Evolutionary conservation across 352 stramenopile genomes (phyloP), one percentile per base, ranked within the genome.

Genomic region (Achlya hypogyna): DNA sequence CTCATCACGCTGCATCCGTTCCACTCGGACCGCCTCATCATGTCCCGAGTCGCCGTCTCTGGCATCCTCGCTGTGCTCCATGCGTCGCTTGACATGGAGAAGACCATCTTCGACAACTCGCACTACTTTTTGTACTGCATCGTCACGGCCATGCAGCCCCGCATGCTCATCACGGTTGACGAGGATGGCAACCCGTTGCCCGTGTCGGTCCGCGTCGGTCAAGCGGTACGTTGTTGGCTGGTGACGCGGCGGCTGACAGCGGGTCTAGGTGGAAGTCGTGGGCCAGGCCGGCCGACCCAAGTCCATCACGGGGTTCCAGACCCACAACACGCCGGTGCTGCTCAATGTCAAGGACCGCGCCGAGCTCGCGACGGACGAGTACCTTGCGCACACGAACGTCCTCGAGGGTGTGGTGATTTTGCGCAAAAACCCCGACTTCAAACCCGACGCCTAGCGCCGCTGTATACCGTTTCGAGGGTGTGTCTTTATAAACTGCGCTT

Each of bases 231-330:
- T 85, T 32, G 5, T 32, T 69, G 0, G 63, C 5, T 69, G 38
- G 4, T 38, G 5, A 35, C 47, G 22, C 45, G 2, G 20, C n/a
- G 67, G 42, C 73, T 74, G 22, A 74, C 67, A 23, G 51, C 51
- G 62, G 63, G 20, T 71, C 10, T 53, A 93, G 86, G 83, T 99
- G 40, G 97, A 99, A 71, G 99, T 97, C 58, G 97, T 99, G 35
- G 97, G 97, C 6, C 97, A 99, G 83, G 97, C 97, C 9, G 97
- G 97, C 75, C 96, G 97, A 35, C 97, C 97, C 16, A 99, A 99
- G 83, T 98, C 96, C 52, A 99, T 99, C 69, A 99, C 97, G 54
- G 97, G 97, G 59, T 99, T 99, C 79, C 97, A 99, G 75, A 99
- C 97, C 47, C 97, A 99, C 79, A 99, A 94, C 62, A 99, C 97